phyloP scores from a whole-genome alignment of 129 eudicot species.

The Tagetes erecta region DNA sequence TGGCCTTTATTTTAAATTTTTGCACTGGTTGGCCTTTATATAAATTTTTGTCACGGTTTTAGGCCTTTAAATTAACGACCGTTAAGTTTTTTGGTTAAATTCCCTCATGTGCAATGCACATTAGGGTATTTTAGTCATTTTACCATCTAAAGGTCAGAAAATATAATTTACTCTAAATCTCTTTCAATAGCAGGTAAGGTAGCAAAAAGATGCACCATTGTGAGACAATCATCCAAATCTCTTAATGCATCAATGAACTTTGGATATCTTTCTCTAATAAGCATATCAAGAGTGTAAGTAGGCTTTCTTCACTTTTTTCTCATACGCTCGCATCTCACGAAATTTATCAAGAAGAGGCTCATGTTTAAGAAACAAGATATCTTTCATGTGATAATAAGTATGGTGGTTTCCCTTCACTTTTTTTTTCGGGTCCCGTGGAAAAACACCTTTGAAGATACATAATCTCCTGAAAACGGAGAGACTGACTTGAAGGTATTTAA shows the following conservation, averaged over 20 bases:
- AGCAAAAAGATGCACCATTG: slow-evolving; percentile 90
- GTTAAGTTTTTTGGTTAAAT: too few relatives aligned
- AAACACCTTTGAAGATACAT: slow-evolving; percentile 85
- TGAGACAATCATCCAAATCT: slow-evolving; percentile 87
- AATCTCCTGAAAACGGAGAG: slow-evolving; percentile 79
- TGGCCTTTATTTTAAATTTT: too few relatives aligned
- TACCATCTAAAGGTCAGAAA: too few relatives aligned
- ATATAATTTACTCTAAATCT: too few relatives aligned
- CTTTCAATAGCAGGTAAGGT: slow-evolving; percentile 82
- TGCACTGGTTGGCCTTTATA: too few relatives aligned
- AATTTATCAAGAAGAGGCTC: slow-evolving; percentile 73
- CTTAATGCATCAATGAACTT: slow-evolving; percentile 84
- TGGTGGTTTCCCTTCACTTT: slow-evolving; percentile 93
- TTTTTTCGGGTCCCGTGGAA: slow-evolving; percentile 92
- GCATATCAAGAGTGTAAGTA: slow-evolving; percentile 66
- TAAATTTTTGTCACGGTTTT: too few relatives aligned
- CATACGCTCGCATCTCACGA: slow-evolving; percentile 67
- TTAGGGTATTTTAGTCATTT: too few relatives aligned
- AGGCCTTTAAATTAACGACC: too few relatives aligned
- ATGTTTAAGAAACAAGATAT: slow-evolving; percentile 69
- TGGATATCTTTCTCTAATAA: slow-evolving; percentile 79
- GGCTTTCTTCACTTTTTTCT: slow-evolving; percentile 77
- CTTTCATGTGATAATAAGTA: slow-evolving; percentile 85
- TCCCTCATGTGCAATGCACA: too few relatives aligned
- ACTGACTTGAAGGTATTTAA: slow-evolving; percentile 75